A percentile compares a stretch with the other conserved stretches of the same genome.
phyloP scores from a whole-genome alignment of 768 basidiomycete genomes.

The Dioszegia aurantiaca region DNA sequence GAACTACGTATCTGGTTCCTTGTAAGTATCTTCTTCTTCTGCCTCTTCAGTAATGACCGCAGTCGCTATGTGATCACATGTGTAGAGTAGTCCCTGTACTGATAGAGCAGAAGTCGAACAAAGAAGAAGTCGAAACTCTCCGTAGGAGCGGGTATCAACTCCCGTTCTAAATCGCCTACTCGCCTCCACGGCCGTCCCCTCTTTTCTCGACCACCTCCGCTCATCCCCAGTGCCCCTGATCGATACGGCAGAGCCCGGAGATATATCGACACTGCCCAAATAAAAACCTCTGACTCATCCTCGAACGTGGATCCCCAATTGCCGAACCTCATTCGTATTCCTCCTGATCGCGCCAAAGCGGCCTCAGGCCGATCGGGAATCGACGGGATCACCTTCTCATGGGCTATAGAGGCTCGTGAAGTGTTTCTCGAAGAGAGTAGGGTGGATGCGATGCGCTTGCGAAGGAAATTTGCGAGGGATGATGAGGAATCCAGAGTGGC shows the following conservation, averaged over 20 bases:
- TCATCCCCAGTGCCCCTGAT: background rate
- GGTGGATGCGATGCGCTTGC: background rate
- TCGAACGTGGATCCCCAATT: no score
- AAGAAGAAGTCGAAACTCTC: background rate
- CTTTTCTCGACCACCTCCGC: background rate
- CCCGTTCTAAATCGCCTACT: no score
- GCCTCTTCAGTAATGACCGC: no score
- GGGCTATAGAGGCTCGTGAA: constrained; percentile 6
- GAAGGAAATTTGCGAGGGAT: background rate
- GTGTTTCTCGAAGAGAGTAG: constrained; percentile 6
- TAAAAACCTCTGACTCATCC: background rate
- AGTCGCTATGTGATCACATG: no score
- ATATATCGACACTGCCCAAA: background rate
- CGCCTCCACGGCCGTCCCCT: background rate
- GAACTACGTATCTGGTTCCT: constrained; percentile 7
- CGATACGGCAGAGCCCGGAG: background rate
- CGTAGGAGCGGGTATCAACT: no score
- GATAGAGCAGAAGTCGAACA: background rate
- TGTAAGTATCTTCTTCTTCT: constrained; percentile 1
- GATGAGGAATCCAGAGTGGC: background rate
- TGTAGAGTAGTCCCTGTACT: no score
- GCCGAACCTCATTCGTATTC: no score
- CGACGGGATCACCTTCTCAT: constrained; percentile 7
- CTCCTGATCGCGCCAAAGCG: background rate
- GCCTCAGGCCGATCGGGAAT: background rate